phyloP scores from a whole-genome alignment of 257 asterid genomes.

The Solanum paucissectum region DNA sequence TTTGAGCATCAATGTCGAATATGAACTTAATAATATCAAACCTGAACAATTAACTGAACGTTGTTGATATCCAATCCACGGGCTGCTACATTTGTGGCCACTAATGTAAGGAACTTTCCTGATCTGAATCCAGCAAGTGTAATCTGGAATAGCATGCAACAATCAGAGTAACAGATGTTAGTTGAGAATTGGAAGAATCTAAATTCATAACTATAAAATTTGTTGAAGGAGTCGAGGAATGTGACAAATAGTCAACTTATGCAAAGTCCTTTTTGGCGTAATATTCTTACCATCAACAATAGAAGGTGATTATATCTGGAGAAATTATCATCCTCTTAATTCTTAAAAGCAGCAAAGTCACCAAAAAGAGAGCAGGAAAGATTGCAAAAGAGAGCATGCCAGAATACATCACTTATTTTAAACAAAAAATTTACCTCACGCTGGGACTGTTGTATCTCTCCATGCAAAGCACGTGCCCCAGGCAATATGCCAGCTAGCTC shows the following conservation, averaged over 20 bases:
- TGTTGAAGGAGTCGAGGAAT: not conserved
- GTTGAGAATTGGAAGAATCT: not conserved
- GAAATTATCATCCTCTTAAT: not conserved
- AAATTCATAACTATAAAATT: not conserved
- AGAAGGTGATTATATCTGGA: not conserved
- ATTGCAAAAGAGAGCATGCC: not conserved
- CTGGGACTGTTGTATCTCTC: constrained; percentile 90
- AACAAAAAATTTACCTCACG: constrained; percentile 56
- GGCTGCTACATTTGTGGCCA: constrained; percentile 94
- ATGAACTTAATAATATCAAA: constrained; percentile 10
- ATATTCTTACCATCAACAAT: not conserved
- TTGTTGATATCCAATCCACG: constrained; percentile 90
- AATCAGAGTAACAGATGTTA: not conserved
- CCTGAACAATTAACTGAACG: constrained; percentile 97
- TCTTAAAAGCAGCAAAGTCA: not conserved
- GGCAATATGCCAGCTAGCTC: constrained; percentile 86
- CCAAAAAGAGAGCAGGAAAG: not conserved
- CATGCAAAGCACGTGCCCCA: constrained; percentile 95
- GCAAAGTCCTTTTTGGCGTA: not conserved
- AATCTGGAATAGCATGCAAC: constrained; percentile 32
- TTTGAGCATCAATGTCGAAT: not conserved
- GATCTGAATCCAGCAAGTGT: constrained; percentile 85
- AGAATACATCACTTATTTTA: not conserved
- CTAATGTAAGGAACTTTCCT: constrained; percentile 71
- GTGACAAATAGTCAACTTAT: not conserved